Evolutionary conservation across 1,284 basidiomycete species (phyloP), one percentile per base, ranked within the genome.

Genomic region (Ustilago shanxiensis): DNA sequence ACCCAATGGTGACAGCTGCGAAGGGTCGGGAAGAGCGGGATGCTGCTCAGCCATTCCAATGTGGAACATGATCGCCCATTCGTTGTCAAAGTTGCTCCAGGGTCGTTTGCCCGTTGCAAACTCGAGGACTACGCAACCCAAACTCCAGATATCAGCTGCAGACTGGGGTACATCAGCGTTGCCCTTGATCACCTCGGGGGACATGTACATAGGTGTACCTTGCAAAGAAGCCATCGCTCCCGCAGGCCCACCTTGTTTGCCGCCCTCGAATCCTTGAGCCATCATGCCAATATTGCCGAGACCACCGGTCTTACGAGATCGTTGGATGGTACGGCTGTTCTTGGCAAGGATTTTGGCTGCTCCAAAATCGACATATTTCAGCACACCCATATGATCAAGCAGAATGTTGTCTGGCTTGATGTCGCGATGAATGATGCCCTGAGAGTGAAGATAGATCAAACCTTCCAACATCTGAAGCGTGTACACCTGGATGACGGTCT

Each of bases 31-130:
- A 14, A 99, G 88, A 2, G 95, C 95, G 9, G 97, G 97, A 83
- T 97, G 95, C 83, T 99, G 93, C 8, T 95, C 96, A 1, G 96
- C 94, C 65, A 98, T 95, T 58, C 96, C 95, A 57, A 98, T 98
- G 86, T 98, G 95, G 89, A 98, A 98, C 95, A 98, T 98, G 88
- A 98, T 96, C 6, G 95, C 95, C 95, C 97, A 99, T 90, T 99
- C 96, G 82, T 99, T 99, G 87, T 99, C 97, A 50, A 98, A 90
- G 83, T 98, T 96, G 83, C 93, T 95, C 96, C 96, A 99, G 0
- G 96, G 97, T 83, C 98, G 95, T 82, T 93, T 92, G 0, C 97
- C 97, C 0, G 97, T 99, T 1, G 94, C 94, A 81, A 94, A 95
- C 86, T 99, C 96, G 44, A 99, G 90, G 2, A 99, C 92, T 24